These are phyloP conservation scores for Phylloporus arenicola DNA, from an alignment of 768 basidiomycete genomes.

Conservation along the genomic window DNA sequence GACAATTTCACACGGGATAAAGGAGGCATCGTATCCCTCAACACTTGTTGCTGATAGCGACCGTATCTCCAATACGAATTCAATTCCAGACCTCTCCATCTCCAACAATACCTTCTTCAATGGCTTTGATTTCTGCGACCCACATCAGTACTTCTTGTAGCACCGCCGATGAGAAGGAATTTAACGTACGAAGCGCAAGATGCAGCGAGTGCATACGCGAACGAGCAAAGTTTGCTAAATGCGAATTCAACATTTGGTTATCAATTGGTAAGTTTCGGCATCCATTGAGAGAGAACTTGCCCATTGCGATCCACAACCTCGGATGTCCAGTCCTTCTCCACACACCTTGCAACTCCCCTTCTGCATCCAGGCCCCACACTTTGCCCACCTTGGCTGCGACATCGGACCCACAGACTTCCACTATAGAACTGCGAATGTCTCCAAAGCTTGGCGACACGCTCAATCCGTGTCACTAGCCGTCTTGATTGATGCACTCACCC, in stretches of 20 bases:
- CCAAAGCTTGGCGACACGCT: constrained; percentile 35
- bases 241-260: neutral
- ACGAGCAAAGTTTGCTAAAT: constrained; percentile 17
- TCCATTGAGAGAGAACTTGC: constrained; percentile 7
- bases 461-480: neutral
- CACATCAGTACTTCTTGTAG: constrained; percentile 2
- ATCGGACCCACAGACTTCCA: constrained; percentile 43
- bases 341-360: constrained; percentile 53
- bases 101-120: constrained; percentile 21
- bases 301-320: constrained; percentile 31
- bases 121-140: constrained; percentile 26
- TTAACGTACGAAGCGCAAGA: constrained; percentile 25
- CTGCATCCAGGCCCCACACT: constrained; percentile 61
- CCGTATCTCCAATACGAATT: neutral
- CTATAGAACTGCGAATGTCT: constrained; percentile 36
- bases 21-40: neutral
- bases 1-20: neutral
- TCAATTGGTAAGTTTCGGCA: neutral
- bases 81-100: constrained; percentile 11
- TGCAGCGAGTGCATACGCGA: constrained; percentile 27
- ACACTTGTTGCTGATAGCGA: neutral
- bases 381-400: constrained; percentile 42
- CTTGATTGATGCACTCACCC: constrained; percentile 18
- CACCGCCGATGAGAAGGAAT: neutral
- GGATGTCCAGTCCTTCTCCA: constrained; percentile 32